Conservation (phyloP, 73 alveolate species). For the Paramecium caudatum region DNA sequence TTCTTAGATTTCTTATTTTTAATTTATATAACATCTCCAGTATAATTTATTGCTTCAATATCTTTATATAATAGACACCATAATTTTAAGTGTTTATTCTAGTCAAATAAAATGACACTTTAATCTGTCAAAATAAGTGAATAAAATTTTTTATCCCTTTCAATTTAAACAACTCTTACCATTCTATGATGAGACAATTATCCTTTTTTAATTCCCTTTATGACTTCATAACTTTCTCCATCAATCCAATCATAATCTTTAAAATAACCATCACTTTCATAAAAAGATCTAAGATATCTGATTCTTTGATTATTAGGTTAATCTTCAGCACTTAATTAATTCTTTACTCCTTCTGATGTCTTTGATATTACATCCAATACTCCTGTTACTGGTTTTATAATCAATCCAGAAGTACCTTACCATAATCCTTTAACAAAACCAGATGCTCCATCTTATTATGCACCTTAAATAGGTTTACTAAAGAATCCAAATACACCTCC, state of each 20-base stretch:
- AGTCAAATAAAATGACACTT: conserved; percentile 1
- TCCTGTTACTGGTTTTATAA: conserved; percentile 93
- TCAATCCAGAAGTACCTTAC: conserved; percentile 93
- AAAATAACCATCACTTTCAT: conserved; percentile 76
- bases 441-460: conserved; percentile 86
- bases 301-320: conserved; percentile 85
- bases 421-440: conserved; percentile 94
- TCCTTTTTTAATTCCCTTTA: conserved; percentile 49
- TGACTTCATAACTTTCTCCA: conserved; percentile 61
- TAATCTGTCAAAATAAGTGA: not conserved
- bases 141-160: conserved; percentile 29
- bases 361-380: conserved; percentile 92
- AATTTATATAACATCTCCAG: conserved; percentile 4
- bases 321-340: conserved; percentile 88
- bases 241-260: conserved; percentile 68
- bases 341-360: conserved; percentile 98
- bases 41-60: not conserved
- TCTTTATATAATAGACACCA: conserved; percentile 1
- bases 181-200: not conserved
- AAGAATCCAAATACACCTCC: conserved; percentile 94
- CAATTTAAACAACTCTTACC: not conserved
- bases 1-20: conserved; percentile 15
- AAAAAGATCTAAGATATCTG: conserved; percentile 93
- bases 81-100: not conserved
- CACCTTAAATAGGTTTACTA: conserved; percentile 91